Evolutionary conservation across 169 alveolate genomes (phyloP).

Genomic region (Plasmodium gaboni): DNA sequence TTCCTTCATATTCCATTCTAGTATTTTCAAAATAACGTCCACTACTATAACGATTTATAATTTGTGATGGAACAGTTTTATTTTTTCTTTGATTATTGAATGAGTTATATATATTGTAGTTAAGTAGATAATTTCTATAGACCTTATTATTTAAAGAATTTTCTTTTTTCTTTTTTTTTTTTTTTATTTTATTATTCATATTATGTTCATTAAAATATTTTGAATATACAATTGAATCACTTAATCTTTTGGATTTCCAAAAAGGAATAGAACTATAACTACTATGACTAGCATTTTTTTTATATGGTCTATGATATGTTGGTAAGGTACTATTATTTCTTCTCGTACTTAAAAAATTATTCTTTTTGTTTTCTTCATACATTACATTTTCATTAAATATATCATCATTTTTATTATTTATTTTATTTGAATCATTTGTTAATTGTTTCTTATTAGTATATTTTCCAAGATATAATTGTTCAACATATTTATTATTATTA

Average conservation of each 20-base stretch:
- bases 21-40: too few species aligned
- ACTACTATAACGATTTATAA: too few species aligned
- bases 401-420: neutral
- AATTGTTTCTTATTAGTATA: neutral
- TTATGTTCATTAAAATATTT: too few species aligned
- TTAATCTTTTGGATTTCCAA: neutral
- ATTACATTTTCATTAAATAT: neutral
- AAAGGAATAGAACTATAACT: neutral
- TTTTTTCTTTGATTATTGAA: too few species aligned
- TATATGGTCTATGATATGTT: neutral
- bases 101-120: too few species aligned
- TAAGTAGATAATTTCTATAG: neutral
- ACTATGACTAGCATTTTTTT: neutral
- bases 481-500: slow-evolving; percentile 10
- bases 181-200: neutral
- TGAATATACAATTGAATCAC: neutral
- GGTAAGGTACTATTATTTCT: neutral
- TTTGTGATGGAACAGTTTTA: too few species aligned
- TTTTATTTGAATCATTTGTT: neutral
- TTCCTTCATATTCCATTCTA: too few species aligned
- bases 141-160: neutral
- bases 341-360: neutral
- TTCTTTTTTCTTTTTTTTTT: neutral
- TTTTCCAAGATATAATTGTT: slow-evolving; percentile 5
- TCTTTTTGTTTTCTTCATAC: neutral